Evolutionary conservation across 1,284 basidiomycete genomes (phyloP), one percentile per base, ranked within the genome.

Genomic region (Cryptococcus depauperatus): DNA sequence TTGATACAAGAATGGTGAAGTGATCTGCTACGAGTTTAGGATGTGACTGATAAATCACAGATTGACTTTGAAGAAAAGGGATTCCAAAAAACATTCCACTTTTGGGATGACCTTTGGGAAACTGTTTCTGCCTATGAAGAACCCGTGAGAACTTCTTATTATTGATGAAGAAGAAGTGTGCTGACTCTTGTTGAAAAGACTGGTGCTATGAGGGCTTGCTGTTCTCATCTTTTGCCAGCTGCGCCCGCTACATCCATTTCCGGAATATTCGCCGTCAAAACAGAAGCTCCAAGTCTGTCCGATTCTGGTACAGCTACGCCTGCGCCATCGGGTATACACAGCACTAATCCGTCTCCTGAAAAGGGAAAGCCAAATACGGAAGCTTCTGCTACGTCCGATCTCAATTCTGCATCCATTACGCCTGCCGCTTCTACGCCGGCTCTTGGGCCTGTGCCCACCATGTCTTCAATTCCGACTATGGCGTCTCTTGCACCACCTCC

Each of bases 1-100:
- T 98, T 57, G 88, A 93, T 56, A 90, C 93, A 13, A 79, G 85
- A 19, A 81, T 95, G 29, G 82, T 95, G 43, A 81, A 91, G 53
- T 87, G 3, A 5, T 10, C 30, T 21, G 89, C 65, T 74, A 77
- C 26, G 13, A 40, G 37, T 7, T 40, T 22, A 30, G 19, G 28
- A n/a, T n/a, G 9, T 34, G 35, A 30, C 35, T 37, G 18, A 37
- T 9, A 37, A 5, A 21, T 23, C 39, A 46, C 35, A 56, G 33
- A 83, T 96, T 51, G 85, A 93, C 56, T 91, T 92, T 62, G 83
- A 89, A 28, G 76, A 76, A 55, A 91, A 93, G 68, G 74, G 78
- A 27, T 50, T 59, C 26, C 35, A 54, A 8, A 47, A 48, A 8
- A 26, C 37, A 11, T 57, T 70, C n/a, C 56, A 52, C 42, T 53